These are phyloP conservation scores for Nigrograna mackinnonii DNA, from an alignment of 2,329 filamentous ascomycete genomes.

Conservation along the genomic window DNA sequence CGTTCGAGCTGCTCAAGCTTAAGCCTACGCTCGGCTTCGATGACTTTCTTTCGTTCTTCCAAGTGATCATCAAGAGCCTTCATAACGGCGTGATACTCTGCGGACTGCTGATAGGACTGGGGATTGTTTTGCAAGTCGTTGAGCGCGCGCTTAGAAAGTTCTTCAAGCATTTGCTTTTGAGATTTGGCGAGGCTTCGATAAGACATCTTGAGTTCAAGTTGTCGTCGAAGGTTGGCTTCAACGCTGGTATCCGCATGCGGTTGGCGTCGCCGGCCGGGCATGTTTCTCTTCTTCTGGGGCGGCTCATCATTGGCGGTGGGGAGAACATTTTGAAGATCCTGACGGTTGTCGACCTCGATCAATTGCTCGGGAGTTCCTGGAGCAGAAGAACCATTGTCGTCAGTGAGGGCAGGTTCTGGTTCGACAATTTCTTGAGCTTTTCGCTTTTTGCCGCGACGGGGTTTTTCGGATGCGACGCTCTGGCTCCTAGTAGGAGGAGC, in stretches of 20 bases:
- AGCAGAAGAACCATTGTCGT: conserved; percentile 38
- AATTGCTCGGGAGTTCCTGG: conserved; percentile 40
- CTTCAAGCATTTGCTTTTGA: conserved; percentile 67
- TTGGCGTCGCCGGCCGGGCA: conserved; percentile 50
- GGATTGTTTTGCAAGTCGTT: conserved; percentile 61
- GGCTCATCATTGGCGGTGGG: conserved; percentile 35
- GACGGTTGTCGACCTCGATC: conserved; percentile 33
- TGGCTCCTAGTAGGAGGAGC: conserved; percentile 31
- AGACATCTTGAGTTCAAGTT: conserved; percentile 67
- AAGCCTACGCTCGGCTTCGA: conserved; percentile 41
- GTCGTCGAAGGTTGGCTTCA: conserved; percentile 56
- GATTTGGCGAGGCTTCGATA: conserved; percentile 66
- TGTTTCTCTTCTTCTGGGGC: conserved; percentile 39
- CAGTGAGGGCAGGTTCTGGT: conserved; percentile 35
- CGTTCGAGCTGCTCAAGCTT: conserved; percentile 42
- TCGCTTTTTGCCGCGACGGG: conserved; percentile 39
- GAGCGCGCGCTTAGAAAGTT: conserved; percentile 65
- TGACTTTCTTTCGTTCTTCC: conserved; percentile 40
- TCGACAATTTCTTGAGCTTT: conserved; percentile 30
- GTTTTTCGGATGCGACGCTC: conserved; percentile 39
- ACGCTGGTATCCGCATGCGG: conserved; percentile 50
- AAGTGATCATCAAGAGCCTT: conserved; percentile 55
- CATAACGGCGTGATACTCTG: conserved; percentile 58
- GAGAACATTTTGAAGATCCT: conserved; percentile 36
- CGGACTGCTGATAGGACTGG: conserved; percentile 55